A percentile compares a stretch with the other conserved stretches of the same genome.
Conservation (phyloP, 2,329 filamentous ascomycete genomes). For the Hypocreales sp. region DNA sequence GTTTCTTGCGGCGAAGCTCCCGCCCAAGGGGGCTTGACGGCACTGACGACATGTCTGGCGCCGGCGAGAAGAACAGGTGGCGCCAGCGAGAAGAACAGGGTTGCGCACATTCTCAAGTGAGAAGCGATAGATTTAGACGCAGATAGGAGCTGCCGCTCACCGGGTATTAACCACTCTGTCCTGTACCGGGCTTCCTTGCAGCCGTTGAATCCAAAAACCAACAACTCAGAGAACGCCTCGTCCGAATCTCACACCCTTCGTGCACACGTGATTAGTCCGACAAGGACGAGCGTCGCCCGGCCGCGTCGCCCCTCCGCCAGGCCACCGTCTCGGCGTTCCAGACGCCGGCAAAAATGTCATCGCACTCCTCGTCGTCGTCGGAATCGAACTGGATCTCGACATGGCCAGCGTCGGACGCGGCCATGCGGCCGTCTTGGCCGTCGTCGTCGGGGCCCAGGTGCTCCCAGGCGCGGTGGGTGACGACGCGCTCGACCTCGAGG, state of each 20-base stretch:
- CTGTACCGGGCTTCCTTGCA: too few species aligned
- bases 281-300: too few species aligned
- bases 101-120: too few species aligned
- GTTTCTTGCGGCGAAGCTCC: slow-evolving; percentile 32
- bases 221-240: neutral
- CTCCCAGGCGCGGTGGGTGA: slow-evolving; percentile 36
- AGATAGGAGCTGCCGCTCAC: too few species aligned
- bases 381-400: slow-evolving; percentile 41
- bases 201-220: neutral
- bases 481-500: slow-evolving; percentile 43
- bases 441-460: slow-evolving; percentile 9
- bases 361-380: slow-evolving; percentile 50
- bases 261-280: too few species aligned
- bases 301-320: slow-evolving; percentile 25
- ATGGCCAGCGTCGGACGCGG: neutral
- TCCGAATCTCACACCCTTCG: too few species aligned
- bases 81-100: neutral
- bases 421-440: slow-evolving; percentile 2
- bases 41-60: too few species aligned
- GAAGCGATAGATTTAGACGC: too few species aligned
- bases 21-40: slow-evolving; percentile 13
- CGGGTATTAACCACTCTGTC: too few species aligned
- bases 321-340: slow-evolving; percentile 42
- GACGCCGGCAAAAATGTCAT: slow-evolving; percentile 46
- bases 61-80: neutral